Evolutionary conservation across 2,329 filamentous ascomycete genomes (phyloP).

Genomic region (Colletotrichum sp.): DNA sequence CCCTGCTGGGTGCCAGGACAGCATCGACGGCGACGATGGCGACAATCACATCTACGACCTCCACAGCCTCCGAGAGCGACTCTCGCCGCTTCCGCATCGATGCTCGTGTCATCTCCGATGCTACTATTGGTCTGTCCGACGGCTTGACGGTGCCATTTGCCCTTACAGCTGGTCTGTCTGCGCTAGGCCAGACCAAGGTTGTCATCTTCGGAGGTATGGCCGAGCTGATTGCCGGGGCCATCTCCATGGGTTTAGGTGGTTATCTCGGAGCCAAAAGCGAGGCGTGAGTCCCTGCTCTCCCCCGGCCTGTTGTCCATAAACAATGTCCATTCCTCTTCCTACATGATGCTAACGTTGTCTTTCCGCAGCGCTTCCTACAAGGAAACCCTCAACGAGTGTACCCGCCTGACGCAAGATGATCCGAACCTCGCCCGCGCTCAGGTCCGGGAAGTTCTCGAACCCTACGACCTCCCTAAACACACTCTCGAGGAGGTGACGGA

Average conservation of each 20-base stretch:
- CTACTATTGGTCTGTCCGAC: constrained; percentile 73
- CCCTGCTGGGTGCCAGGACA: constrained; percentile 13
- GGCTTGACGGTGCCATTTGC: constrained; percentile 83
- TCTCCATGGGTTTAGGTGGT: constrained; percentile 79
- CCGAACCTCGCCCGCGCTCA: constrained; percentile 45
- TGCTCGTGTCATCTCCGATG: constrained; percentile 26
- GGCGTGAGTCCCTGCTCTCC: constrained; percentile 16
- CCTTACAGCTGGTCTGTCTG: constrained; percentile 74
- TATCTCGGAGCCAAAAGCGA: constrained; percentile 72
- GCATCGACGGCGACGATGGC: constrained; percentile 2
- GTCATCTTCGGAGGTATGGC: constrained; percentile 77
- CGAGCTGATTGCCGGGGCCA: constrained; percentile 77
- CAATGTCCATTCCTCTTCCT: not conserved
- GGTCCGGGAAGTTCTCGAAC: constrained; percentile 54
- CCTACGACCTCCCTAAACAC: constrained; percentile 50
- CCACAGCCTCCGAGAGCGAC: constrained; percentile 2
- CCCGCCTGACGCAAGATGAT: constrained; percentile 47
- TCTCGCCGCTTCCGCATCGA: constrained; percentile 20
- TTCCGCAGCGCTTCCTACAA: constrained; percentile 20
- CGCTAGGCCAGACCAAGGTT: constrained; percentile 67
- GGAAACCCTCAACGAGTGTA: constrained; percentile 40
- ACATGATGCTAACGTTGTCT: not conserved
- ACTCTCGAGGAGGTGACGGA: constrained; percentile 20
- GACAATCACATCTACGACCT: not conserved
- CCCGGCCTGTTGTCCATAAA: too few species aligned